These are phyloP conservation scores for Zygotorulaspora sp. DNA, from an alignment of 805 yeast genomes.

Conservation along the genomic window DNA sequence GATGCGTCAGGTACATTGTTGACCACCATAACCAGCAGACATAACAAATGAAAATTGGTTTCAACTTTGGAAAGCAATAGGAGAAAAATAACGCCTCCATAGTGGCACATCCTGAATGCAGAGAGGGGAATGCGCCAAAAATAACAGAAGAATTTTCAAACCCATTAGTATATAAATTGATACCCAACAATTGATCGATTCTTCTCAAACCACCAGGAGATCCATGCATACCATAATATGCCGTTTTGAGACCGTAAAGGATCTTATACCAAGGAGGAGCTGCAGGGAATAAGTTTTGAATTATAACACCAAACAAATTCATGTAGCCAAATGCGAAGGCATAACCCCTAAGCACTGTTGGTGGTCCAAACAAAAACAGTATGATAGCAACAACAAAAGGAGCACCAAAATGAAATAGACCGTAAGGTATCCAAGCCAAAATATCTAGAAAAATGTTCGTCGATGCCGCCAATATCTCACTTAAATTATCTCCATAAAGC, in stretches of 20 bases:
- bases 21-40: slow-evolving; percentile 98
- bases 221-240: slow-evolving; percentile 86
- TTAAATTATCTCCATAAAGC: slow-evolving; percentile 83
- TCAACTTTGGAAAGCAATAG: slow-evolving; percentile 70
- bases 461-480: slow-evolving; percentile 73
- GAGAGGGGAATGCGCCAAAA: slow-evolving; percentile 85
- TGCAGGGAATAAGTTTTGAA: slow-evolving; percentile 81
- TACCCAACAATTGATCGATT: slow-evolving; percentile 72
- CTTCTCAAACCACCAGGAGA: slow-evolving; percentile 94
- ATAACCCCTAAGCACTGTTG: slow-evolving; percentile 73
- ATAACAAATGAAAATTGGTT: slow-evolving; percentile 65
- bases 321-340: slow-evolving; percentile 94
- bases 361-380: slow-evolving; percentile 86
- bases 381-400: slow-evolving; percentile 83
- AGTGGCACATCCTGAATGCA: slow-evolving; percentile 91
- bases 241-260: slow-evolving; percentile 80
- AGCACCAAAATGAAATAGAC: slow-evolving; percentile 80
- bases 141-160: slow-evolving; percentile 86
- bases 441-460: slow-evolving; percentile 65
- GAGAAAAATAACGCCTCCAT: slow-evolving; percentile 86
- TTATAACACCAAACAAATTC: slow-evolving; percentile 80
- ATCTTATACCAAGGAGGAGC: slow-evolving; percentile 98
- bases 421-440: slow-evolving; percentile 95
- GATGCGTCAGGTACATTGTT: slow-evolving; percentile 96
- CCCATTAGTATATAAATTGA: slow-evolving; percentile 77